These are phyloP conservation scores for Cladophialophora yegresii DNA, from an alignment of 2,329 filamentous ascomycete species.

Conservation along the genomic window DNA sequence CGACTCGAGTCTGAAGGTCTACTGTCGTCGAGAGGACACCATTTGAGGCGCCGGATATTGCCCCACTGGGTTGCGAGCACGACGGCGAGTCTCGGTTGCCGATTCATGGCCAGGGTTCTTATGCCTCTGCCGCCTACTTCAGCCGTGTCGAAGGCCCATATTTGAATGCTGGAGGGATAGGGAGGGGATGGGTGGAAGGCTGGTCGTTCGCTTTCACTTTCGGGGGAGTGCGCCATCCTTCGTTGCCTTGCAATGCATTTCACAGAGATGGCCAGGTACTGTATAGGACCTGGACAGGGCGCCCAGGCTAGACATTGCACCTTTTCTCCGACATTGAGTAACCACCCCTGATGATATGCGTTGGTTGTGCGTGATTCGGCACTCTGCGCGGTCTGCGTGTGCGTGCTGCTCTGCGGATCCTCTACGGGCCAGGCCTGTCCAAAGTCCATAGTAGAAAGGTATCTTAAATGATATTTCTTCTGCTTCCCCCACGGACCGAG, in stretches of 20 bases:
- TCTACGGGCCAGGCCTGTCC: slow-evolving; percentile 48
- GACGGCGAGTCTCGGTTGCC: slow-evolving; percentile 50
- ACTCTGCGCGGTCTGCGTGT: not conserved
- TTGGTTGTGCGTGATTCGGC: not conserved
- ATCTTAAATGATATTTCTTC: slow-evolving; percentile 46
- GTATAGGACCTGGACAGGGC: slow-evolving; percentile 49
- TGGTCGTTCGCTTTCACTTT: slow-evolving; percentile 39
- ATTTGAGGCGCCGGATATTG: slow-evolving; percentile 56
- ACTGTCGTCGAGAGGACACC: slow-evolving; percentile 54
- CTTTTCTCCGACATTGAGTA: slow-evolving; percentile 58
- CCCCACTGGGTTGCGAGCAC: slow-evolving; percentile 62
- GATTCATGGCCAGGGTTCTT: slow-evolving; percentile 49
- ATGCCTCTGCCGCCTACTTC: slow-evolving; percentile 30
- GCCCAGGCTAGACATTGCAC: slow-evolving; percentile 55
- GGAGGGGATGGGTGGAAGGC: slow-evolving; percentile 55
- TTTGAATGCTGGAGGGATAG: slow-evolving; percentile 57
- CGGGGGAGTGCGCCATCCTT: slow-evolving; percentile 33
- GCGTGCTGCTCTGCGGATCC: not conserved
- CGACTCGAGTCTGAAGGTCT: slow-evolving; percentile 36
- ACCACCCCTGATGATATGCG: slow-evolving; percentile 50
- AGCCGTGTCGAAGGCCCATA: slow-evolving; percentile 57
- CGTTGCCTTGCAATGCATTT: slow-evolving; percentile 46
- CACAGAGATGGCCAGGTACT: slow-evolving; percentile 59
- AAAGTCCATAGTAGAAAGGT: slow-evolving; percentile 49
- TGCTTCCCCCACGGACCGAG: slow-evolving; percentile 54